Evolutionary conservation across 352 stramenopile genomes (phyloP).

Genomic region (Blastocystis sp.): DNA sequence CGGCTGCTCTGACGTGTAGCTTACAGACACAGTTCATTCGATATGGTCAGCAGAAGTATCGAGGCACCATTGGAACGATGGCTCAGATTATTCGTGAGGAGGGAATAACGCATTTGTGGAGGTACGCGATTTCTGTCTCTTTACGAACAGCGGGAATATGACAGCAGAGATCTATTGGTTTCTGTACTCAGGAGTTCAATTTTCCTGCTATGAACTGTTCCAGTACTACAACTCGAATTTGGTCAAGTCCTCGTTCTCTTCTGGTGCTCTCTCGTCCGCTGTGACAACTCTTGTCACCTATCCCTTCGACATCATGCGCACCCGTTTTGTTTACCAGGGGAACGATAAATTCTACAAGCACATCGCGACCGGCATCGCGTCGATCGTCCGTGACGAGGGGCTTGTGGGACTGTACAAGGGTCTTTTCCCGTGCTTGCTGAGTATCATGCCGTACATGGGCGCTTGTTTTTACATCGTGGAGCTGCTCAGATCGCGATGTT

Average conservation of each 20-base stretch:
- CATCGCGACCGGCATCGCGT: background rate
- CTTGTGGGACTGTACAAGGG: constrained; percentile 27
- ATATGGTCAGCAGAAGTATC: constrained; percentile 23
- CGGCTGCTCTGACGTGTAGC: background rate
- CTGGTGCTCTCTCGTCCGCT: constrained; percentile 1
- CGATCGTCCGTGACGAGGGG: background rate
- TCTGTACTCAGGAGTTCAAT: constrained; percentile 44
- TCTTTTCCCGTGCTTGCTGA: constrained; percentile 22
- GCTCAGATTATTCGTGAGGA: background rate
- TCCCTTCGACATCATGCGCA: constrained; percentile 21
- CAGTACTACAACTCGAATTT: background rate
- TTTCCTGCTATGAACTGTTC: constrained; percentile 16
- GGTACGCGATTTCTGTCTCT: background rate
- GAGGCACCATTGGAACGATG: constrained; percentile 6
- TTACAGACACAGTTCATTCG: constrained; percentile 30
- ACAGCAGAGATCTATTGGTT: constrained; percentile 46
- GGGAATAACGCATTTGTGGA: constrained; percentile 47
- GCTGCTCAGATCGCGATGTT: background rate
- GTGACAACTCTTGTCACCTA: constrained; percentile 35
- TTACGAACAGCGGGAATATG: background rate
- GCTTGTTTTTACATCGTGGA: constrained; percentile 43
- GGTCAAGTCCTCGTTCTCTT: background rate
- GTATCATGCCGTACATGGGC: constrained; percentile 45
- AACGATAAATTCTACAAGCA: background rate
- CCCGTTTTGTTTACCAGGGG: constrained; percentile 29